Evolutionary conservation across 192 early-diverging fungal genomes (phyloP).

Genomic region (Helicostylum pulchrum): DNA sequence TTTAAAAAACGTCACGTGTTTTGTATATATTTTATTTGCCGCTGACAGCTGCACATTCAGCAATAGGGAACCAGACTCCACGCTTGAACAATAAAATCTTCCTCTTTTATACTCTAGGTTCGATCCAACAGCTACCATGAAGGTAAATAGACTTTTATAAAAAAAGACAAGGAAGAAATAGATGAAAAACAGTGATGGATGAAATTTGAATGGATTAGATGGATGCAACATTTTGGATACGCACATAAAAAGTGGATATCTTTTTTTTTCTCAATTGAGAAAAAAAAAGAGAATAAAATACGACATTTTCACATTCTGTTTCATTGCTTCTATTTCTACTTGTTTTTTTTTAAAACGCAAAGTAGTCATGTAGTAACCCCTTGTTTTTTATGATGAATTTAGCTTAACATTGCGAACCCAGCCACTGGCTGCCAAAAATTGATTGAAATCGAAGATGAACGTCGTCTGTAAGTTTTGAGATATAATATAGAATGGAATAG

Average conservation of each 20-base stretch:
- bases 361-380: background rate
- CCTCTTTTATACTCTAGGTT: constrained; percentile 25
- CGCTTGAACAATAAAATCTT: constrained; percentile 2
- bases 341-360: background rate
- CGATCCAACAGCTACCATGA: constrained; percentile 24
- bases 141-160: constrained; percentile 14
- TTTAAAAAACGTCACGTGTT: background rate
- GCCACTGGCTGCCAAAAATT: constrained; percentile 98
- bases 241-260: background rate
- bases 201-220: constrained; percentile 4
- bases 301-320: background rate
- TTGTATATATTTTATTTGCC: background rate
- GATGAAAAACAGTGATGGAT: constrained; percentile 27
- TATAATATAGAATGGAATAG: background rate
- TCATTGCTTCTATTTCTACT: background rate
- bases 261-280: background rate
- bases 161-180: constrained; percentile 5
- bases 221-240: background rate
- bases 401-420: constrained; percentile 99
- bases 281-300: background rate
- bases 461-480: constrained; percentile 65
- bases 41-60: too few relatives aligned
- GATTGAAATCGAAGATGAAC: constrained; percentile 97
- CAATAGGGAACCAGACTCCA: too few relatives aligned
- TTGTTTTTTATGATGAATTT: background rate